phyloP scores from a whole-genome alignment of 176 grass and related monocot genomes.

The Phragmites australis region DNA sequence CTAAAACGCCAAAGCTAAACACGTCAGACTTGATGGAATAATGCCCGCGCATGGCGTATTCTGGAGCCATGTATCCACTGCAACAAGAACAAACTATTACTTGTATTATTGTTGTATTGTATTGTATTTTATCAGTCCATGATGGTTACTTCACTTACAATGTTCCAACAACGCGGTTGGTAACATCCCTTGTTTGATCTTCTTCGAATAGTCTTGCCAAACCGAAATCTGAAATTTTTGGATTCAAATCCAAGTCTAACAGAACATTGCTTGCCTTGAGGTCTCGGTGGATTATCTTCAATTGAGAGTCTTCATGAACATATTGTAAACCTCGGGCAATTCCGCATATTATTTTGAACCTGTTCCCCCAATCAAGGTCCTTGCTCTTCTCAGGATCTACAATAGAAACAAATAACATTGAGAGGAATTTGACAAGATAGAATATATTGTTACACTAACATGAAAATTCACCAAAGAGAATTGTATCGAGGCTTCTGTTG shows the following conservation, averaged over 20 bases:
- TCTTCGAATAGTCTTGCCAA: slow-evolving; percentile 59
- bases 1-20: slow-evolving; percentile 69
- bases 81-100: slow-evolving; percentile 16
- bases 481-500: slow-evolving; percentile 80
- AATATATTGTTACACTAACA: no score
- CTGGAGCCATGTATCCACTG: slow-evolving; percentile 61
- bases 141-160: no score
- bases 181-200: slow-evolving; percentile 61
- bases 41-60: slow-evolving; percentile 66
- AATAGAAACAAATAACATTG: no score
- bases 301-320: slow-evolving; percentile 81
- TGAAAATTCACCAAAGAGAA: slow-evolving; percentile 91
- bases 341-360: slow-evolving; percentile 56
- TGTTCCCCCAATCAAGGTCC: slow-evolving; percentile 55
- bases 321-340: slow-evolving; percentile 75
- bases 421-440: no score
- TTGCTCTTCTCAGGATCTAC: slow-evolving; percentile 43
- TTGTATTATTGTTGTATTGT: no score
- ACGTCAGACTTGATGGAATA: slow-evolving; percentile 74
- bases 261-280: slow-evolving; percentile 59
- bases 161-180: slow-evolving; percentile 60
- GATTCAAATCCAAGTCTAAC: slow-evolving; percentile 51
- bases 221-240: slow-evolving; percentile 83
- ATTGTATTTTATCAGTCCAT: no score
- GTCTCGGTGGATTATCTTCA: slow-evolving; percentile 70